Evolutionary conservation across 179 eudicot genomes (phyloP), one percentile per base, ranked within the genome.

Genomic region (Silene coronaria): DNA sequence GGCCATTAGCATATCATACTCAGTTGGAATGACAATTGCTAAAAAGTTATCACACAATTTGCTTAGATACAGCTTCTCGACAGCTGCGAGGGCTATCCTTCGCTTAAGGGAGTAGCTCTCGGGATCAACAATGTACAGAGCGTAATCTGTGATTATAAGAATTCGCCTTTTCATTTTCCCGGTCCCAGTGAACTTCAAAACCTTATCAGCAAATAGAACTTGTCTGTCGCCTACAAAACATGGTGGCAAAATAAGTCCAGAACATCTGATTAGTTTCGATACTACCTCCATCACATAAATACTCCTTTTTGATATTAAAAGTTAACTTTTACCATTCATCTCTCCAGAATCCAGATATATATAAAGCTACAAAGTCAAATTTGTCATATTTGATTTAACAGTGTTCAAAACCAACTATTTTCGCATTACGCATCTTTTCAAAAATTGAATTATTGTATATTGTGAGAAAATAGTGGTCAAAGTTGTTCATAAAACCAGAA

Each of bases 1-100:
- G 27, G 97, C 97, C 91, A 95, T 84, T 53, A 95, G 93, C 30
- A 92, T 34, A 84, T 95, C 99, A 80, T 95, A 95, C 76, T 95
- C 99, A 11, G 97, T 95, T 70, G 99, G 97, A 61, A 95, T 86
- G 55, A 87, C 83, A 73, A 95, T 75, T 26, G 93, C 89, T 69
- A 89, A 82, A 81, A 95, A 95, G 82, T 95, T 88, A 78, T 95
- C 99, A 76, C 84, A 85, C 57, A 89, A 78, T 80, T 89, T 89
- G 87, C 99, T 95, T 77, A 95, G 75, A 84, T 84, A 92, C 32
- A 95, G 78, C 87, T 85, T 95, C 73, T 92, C 97, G 16, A 91
- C 91, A 60, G 99, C 93, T 10, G 99, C 89, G 28, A 95, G 88
- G 66, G 97, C 86, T 72, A 95, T 84, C 55, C 99, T 83, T 75